phyloP scores from a whole-genome alignment of 2,329 filamentous ascomycete species.

The Fusarium sp. region DNA sequence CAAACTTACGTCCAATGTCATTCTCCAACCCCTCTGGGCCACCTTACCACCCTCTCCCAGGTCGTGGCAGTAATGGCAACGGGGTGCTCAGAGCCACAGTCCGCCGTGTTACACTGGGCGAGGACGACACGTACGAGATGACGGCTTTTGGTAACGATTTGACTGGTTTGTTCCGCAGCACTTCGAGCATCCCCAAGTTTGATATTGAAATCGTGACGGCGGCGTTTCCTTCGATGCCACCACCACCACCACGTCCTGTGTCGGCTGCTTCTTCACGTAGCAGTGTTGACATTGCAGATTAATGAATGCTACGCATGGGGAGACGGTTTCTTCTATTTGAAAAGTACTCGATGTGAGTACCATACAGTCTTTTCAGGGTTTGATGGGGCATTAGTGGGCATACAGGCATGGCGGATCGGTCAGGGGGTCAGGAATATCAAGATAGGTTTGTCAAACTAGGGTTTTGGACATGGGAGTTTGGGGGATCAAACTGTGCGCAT shows the following conservation, averaged over 20 bases:
- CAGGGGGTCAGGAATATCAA: not conserved
- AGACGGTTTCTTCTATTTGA: not conserved
- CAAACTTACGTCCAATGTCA: slow-evolving; percentile 28
- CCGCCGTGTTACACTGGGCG: slow-evolving; percentile 42
- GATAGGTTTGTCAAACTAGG: not conserved
- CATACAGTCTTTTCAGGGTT: not conserved
- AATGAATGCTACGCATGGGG: slow-evolving; percentile 2
- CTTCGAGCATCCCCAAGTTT: slow-evolving; percentile 42
- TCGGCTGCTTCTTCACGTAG: slow-evolving; percentile 32
- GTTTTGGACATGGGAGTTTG: slow-evolving; percentile 13
- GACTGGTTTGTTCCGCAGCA: slow-evolving; percentile 36
- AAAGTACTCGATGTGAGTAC: not conserved
- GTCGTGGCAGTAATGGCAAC: slow-evolving; percentile 13
- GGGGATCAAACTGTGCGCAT: slow-evolving; percentile 3
- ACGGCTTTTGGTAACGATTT: slow-evolving; percentile 47
- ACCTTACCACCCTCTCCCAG: slow-evolving; percentile 10
- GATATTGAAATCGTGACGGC: slow-evolving; percentile 34
- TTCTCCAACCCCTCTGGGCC: slow-evolving; percentile 21
- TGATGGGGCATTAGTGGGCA: not conserved
- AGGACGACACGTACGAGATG: slow-evolving; percentile 43
- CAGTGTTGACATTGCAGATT: slow-evolving; percentile 28
- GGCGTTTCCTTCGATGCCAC: slow-evolving; percentile 25
- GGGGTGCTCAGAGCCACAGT: slow-evolving; percentile 29
- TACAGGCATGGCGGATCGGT: slow-evolving; percentile 10
- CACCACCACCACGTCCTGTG: slow-evolving; percentile 31